Evolutionary conservation across 495 filamentous ascomycete genomes (phyloP).

Genomic region (Oleoguttula mirabilis): DNA sequence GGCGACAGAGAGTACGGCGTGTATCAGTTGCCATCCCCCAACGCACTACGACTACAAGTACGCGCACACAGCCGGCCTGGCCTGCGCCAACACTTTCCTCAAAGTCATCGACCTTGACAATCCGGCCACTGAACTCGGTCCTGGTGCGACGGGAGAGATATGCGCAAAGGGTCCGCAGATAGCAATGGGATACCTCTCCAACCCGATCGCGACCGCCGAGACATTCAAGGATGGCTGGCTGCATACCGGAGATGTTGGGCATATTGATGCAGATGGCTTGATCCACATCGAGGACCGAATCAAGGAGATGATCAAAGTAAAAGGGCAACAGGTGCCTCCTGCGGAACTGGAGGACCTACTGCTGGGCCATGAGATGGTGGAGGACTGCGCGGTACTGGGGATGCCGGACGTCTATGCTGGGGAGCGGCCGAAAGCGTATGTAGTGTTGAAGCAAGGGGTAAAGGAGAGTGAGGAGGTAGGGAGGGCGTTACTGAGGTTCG

Average conservation of each 20-base stretch:
- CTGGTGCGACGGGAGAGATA: slow-evolving; percentile 24
- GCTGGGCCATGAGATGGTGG: slow-evolving; percentile 53
- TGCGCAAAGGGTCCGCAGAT: slow-evolving; percentile 36
- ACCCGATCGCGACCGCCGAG: slow-evolving; percentile 21
- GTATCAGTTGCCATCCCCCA: slow-evolving; percentile 47
- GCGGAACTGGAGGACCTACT: slow-evolving; percentile 74
- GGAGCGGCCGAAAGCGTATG: slow-evolving; percentile 60
- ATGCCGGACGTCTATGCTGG: slow-evolving; percentile 39
- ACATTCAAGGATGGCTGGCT: slow-evolving; percentile 24
- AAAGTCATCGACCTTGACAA: slow-evolving; percentile 23
- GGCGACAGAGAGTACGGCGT: slow-evolving; percentile 54
- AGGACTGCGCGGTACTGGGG: slow-evolving; percentile 71
- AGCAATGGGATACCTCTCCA: slow-evolving; percentile 31
- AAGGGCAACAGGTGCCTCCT: slow-evolving; percentile 14
- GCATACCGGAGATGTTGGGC: slow-evolving; percentile 31
- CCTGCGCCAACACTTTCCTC: slow-evolving; percentile 45
- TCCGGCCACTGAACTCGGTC: slow-evolving; percentile 9
- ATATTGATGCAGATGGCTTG: slow-evolving; percentile 25
- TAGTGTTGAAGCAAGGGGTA: slow-evolving; percentile 43
- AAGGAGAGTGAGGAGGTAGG: slow-evolving; percentile 42
- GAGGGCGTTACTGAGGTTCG: slow-evolving; percentile 48
- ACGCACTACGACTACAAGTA: slow-evolving; percentile 44
- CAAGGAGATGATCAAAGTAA: slow-evolving; percentile 21
- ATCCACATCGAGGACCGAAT: slow-evolving; percentile 25
- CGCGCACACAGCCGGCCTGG: slow-evolving; percentile 44